Percentiles rank a stretch among this genome's conserved stretches.
Conservation (phyloP, 192 early-diverging fungal species). For the Linnemannia hyalina region DNA sequence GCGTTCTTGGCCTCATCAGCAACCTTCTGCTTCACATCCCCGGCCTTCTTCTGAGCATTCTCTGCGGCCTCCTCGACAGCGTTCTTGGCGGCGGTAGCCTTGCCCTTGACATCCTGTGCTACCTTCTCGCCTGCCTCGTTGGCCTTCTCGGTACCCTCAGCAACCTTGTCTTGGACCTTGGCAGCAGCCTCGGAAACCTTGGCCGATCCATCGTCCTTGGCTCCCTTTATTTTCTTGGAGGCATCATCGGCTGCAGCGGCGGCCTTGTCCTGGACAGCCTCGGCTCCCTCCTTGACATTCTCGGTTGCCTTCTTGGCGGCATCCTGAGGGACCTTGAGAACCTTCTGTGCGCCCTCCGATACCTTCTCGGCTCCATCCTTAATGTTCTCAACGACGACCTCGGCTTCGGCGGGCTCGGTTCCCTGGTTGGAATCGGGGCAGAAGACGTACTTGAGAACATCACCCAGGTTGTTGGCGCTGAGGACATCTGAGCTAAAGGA, state of each 20-base stretch:
- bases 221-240: neutral
- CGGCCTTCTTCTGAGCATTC: neutral
- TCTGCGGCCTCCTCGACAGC: neutral
- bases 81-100: conserved; percentile 12
- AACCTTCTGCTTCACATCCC: conserved; percentile 12
- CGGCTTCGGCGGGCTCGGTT: conserved; percentile 11
- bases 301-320: conserved; percentile 8
- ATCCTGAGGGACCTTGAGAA: conserved; percentile 18
- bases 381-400: conserved; percentile 18
- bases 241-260: neutral
- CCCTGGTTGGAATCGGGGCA: conserved; percentile 34
- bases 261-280: conserved; percentile 10
- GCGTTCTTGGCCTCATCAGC: conserved; percentile 17
- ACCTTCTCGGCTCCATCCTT: conserved; percentile 21
- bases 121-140: conserved; percentile 21
- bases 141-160: conserved; percentile 19
- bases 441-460: conserved; percentile 60
- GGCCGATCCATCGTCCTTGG: neutral
- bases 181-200: conserved; percentile 11
- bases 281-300: conserved; percentile 4
- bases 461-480: conserved; percentile 49
- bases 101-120: conserved; percentile 13
- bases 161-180: conserved; percentile 31
- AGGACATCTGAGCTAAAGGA: conserved; percentile 52
- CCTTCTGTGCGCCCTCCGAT: conserved; percentile 24